phyloP scores from a whole-genome alignment of 1,139 yeast species.

The Candida labiduridarum region DNA sequence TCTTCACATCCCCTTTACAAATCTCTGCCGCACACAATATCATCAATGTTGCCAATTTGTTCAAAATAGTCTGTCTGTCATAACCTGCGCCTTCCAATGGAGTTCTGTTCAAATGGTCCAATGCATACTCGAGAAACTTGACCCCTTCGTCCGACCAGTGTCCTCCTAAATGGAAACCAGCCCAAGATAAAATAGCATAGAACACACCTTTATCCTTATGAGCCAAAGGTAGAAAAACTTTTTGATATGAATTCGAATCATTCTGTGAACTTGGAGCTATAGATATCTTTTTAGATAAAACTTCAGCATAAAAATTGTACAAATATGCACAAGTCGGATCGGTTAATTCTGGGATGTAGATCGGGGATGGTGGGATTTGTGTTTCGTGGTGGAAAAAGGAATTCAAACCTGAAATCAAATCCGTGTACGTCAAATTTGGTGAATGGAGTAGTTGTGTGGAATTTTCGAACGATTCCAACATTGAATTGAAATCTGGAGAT shows the following conservation, averaged over 20 bases:
- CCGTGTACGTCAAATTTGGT: constrained; percentile 14
- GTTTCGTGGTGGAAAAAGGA: constrained; percentile 17
- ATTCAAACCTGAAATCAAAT: constrained; percentile 22
- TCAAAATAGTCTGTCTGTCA: constrained; percentile 26
- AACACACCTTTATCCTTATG: constrained; percentile 67
- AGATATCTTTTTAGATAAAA: constrained; percentile 58
- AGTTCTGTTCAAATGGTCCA: constrained; percentile 40
- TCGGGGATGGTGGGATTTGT: constrained; percentile 21
- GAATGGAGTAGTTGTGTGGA: neutral
- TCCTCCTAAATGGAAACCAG: constrained; percentile 65
- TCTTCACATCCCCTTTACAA: constrained; percentile 72
- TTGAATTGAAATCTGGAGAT: constrained; percentile 12
- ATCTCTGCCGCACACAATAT: constrained; percentile 74
- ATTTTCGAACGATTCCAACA: constrained; percentile 15
- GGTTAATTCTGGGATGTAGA: constrained; percentile 22
- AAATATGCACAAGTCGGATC: constrained; percentile 31
- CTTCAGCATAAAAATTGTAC: constrained; percentile 67
- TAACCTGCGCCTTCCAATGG: constrained; percentile 8
- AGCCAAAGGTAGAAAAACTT: constrained; percentile 80
- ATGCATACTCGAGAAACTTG: constrained; percentile 48
- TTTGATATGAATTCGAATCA: constrained; percentile 67
- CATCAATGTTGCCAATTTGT: constrained; percentile 64
- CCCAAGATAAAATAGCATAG: constrained; percentile 75
- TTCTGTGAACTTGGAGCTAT: constrained; percentile 59
- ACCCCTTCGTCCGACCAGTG: constrained; percentile 46